Conservation (phyloP, 345 rosid species). For the Moricandia arvensis region DNA sequence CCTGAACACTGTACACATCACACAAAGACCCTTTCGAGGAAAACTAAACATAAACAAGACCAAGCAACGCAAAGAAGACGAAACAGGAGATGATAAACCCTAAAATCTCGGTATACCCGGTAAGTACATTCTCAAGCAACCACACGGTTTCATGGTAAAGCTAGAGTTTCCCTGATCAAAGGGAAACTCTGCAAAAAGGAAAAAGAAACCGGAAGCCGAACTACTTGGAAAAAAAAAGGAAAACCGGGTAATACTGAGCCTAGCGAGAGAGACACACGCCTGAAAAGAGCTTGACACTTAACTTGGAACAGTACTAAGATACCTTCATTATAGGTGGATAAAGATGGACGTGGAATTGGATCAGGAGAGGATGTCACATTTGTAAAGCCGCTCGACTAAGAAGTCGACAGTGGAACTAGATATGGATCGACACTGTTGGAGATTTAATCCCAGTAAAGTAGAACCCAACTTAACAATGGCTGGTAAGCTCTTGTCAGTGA, state of each 20-base stretch:
- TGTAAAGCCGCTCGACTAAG: constrained; percentile 70
- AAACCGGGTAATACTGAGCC: constrained; percentile 33
- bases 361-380: constrained; percentile 82
- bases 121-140: constrained; percentile 51
- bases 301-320: constrained; percentile 47
- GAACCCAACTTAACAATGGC: constrained; percentile 55
- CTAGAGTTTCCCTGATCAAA: constrained; percentile 43
- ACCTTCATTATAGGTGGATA: constrained; percentile 17
- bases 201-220: constrained; percentile 43
- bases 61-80: neutral
- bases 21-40: constrained; percentile 25
- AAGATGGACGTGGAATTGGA: neutral
- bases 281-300: constrained; percentile 38
- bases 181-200: constrained; percentile 60
- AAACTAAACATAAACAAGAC: constrained; percentile 17
- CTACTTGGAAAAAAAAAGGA: constrained; percentile 26
- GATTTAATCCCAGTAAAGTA: constrained; percentile 71
- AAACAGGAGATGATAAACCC: constrained; percentile 31
- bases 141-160: constrained; percentile 33
- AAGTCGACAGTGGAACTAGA: constrained; percentile 50
- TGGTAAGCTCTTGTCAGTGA: constrained; percentile 67
- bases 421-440: constrained; percentile 74
- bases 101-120: constrained; percentile 43
- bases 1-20: constrained; percentile 21
- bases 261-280: constrained; percentile 22